These are phyloP conservation scores for Metschnikowia dekortorum DNA, from an alignment of 805 yeast genomes.

Conservation along the genomic window DNA sequence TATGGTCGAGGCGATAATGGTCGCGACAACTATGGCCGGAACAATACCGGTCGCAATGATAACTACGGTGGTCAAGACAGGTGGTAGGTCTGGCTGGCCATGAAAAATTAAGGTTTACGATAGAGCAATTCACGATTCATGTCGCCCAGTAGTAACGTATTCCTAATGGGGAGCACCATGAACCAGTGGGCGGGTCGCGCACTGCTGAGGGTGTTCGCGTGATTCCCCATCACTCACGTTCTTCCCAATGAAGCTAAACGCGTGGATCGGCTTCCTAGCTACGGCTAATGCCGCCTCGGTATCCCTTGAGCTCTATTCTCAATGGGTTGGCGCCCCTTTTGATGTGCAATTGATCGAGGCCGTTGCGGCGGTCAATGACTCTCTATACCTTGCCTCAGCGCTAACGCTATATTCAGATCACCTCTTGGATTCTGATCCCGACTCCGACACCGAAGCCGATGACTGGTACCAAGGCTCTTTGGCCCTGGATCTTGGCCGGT, in stretches of 20 bases:
- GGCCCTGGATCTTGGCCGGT: neutral
- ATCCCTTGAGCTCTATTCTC: constrained; percentile 9
- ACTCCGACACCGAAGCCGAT: constrained; percentile 1
- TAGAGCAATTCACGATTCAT: no score
- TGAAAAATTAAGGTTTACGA: no score
- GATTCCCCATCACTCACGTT: neutral
- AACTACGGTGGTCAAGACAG: constrained; percentile 9
- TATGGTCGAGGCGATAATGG: no score
- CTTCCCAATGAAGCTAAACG: neutral
- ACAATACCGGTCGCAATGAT: constrained; percentile 2
- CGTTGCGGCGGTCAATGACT: constrained; percentile 10
- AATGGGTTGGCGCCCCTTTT: constrained; percentile 14
- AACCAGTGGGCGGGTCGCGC: neutral
- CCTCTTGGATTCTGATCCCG: constrained; percentile 12
- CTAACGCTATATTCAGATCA: constrained; percentile 3
- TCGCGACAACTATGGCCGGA: no score
- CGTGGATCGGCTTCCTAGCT: neutral
- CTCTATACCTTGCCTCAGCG: constrained; percentile 7
- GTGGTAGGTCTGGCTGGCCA: constrained; percentile 1
- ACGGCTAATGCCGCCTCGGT: constrained; percentile 4
- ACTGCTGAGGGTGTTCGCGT: neutral
- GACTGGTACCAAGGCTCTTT: neutral
- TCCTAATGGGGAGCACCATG: no score
- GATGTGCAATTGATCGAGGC: constrained; percentile 16
- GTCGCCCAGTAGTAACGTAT: no score